These are phyloP conservation scores for Posidonia oceanica DNA, from an alignment of 116 monocot species.

Conservation along the genomic window DNA sequence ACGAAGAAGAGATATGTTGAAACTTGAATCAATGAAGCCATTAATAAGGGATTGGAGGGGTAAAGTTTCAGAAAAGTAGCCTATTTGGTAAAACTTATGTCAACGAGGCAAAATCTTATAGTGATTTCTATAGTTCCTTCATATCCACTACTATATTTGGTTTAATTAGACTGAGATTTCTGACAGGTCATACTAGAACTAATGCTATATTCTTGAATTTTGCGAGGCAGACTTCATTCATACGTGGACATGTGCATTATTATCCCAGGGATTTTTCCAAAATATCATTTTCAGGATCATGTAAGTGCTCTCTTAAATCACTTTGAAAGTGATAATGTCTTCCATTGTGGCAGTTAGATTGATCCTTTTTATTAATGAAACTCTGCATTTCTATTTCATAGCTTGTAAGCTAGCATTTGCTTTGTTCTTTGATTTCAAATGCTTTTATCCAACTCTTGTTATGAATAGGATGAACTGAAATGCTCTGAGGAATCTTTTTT, in stretches of 20 bases:
- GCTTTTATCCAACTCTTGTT: background rate
- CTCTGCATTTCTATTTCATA: too few relatives aligned
- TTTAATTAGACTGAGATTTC: too few relatives aligned
- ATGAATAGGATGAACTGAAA: slow-evolving; percentile 23
- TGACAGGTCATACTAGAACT: background rate
- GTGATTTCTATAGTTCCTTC: too few relatives aligned
- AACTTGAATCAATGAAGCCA: too few relatives aligned
- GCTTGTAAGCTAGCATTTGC: background rate
- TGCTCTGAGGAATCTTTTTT: slow-evolving; percentile 87
- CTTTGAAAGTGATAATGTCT: background rate
- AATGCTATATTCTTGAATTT: background rate
- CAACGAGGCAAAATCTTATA: too few relatives aligned
- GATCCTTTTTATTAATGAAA: too few relatives aligned
- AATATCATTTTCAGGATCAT: slow-evolving; percentile 14
- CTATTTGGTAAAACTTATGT: too few relatives aligned
- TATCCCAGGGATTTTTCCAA: slow-evolving; percentile 65
- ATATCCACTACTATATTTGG: too few relatives aligned
- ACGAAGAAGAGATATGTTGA: too few relatives aligned
- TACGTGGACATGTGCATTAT: slow-evolving; percentile 40
- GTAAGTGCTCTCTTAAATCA: background rate
- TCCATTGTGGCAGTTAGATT: too few relatives aligned
- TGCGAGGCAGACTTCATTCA: slow-evolving; percentile 17
- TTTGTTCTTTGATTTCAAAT: background rate
- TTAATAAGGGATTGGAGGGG: too few relatives aligned
- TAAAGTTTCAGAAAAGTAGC: too few relatives aligned